Evolutionary conservation across 2,329 filamentous ascomycete species (phyloP).

Genomic region (Paecilomyces variotii): DNA sequence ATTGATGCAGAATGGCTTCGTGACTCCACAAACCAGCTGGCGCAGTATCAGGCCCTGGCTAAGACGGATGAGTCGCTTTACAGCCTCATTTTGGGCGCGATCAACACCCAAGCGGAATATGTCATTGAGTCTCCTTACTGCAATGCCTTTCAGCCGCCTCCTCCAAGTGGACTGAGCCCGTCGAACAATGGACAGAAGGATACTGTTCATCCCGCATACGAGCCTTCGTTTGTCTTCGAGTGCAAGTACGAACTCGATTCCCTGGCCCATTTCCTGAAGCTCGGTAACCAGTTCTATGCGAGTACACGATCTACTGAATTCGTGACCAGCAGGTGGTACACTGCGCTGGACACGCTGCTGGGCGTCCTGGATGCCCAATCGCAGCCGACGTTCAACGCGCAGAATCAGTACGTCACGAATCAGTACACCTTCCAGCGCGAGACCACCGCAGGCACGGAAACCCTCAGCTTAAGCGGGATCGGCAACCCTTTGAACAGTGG

Average conservation of each 20-base stretch:
- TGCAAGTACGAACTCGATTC: slow-evolving; percentile 99
- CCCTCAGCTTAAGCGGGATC: slow-evolving; percentile 68
- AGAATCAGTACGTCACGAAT: slow-evolving; percentile 59
- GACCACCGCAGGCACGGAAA: slow-evolving; percentile 82
- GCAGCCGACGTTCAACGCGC: slow-evolving; percentile 68
- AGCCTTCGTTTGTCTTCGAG: slow-evolving; percentile 80
- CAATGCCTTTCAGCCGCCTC: slow-evolving; percentile 94
- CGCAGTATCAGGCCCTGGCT: slow-evolving; percentile 79
- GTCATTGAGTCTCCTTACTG: slow-evolving; percentile 94
- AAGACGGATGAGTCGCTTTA: slow-evolving; percentile 72
- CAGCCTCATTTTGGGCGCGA: slow-evolving; percentile 78
- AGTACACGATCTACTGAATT: slow-evolving; percentile 72
- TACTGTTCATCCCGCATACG: slow-evolving; percentile 75
- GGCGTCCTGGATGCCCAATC: slow-evolving; percentile 71
- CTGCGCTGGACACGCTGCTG: slow-evolving; percentile 67
- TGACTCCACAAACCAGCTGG: slow-evolving; percentile 87
- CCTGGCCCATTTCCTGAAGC: slow-evolving; percentile 77
- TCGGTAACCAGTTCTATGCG: slow-evolving; percentile 79
- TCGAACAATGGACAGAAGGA: slow-evolving; percentile 77
- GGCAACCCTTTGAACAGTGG: slow-evolving; percentile 85
- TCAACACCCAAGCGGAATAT: slow-evolving; percentile 93
- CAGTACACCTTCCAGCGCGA: slow-evolving; percentile 79
- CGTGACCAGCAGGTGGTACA: slow-evolving; percentile 68
- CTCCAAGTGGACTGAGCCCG: slow-evolving; percentile 64
- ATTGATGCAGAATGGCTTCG: slow-evolving; percentile 91